Base-by-base conservation (phyloP, 805 yeast species). In the Starmera amethionina region DNA sequence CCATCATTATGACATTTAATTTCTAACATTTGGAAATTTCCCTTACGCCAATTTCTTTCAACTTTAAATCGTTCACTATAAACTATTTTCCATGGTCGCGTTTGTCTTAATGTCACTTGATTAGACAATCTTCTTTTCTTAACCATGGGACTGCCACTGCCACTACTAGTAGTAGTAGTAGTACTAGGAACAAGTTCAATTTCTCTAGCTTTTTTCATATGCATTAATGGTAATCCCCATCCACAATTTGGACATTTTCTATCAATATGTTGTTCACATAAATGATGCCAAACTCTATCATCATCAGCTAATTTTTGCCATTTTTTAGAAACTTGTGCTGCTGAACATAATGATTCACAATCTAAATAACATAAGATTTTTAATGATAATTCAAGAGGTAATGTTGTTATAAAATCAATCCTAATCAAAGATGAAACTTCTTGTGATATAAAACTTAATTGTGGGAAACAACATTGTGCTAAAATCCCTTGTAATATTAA, bases 201-300 rank as follows among this genome's bases (percentile, higher is more conserved):
- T 52, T 77, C 77, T 45, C 83, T 62, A 2, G 81, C 82, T 40
- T 82, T 69, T 56, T 81, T 83, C 78, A 88, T 86, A 54, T 88
- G 96, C 77, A 93, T 75, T 44, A 93, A 65, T 3, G 98, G 98
- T 47, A 93, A 69, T 5, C 98, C 98, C 98, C 98, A 93, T 13
- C 98, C 98, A 64, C 98, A 93, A 55, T 86, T 86, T 32, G 96
- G 95, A 64, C 98, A 93, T 60, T 93, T 93, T 44, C 95, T 73
- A 63, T 93, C 98, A 41, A 93, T 93, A 60, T 93, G 98, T 63
- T 93, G 98, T 58, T 88, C 96, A 57, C 98, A 93, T 88, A 93
- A 82, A 49, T 90, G 89, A 58, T 90, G 93, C 98, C 98, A 93
- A 3, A 93, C 97, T 38, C 94, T 65, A 55, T 93, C 97, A 57